Conservation (phyloP, 495 filamentous ascomycete species). For the Durotheca rogersii region DNA sequence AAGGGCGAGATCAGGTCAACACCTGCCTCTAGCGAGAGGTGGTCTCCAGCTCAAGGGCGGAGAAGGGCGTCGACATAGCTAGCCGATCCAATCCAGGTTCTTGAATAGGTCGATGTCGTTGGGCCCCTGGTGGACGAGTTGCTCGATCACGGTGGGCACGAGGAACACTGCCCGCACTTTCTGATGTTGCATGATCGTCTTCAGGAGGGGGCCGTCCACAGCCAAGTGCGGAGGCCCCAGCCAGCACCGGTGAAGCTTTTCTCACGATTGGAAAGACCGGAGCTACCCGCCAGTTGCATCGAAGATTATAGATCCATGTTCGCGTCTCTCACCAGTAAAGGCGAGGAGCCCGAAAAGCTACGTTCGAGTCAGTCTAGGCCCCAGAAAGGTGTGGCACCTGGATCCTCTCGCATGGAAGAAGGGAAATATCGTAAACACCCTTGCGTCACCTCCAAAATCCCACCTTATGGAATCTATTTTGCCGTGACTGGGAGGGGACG, state of each 20-base stretch:
- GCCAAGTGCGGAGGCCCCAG: slow-evolving; percentile 28
- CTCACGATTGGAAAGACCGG: slow-evolving; percentile 17
- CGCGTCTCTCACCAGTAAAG: slow-evolving; percentile 8
- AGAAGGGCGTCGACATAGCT: slow-evolving; percentile 28
- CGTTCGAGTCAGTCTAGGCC: background rate
- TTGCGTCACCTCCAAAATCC: slow-evolving; percentile 7
- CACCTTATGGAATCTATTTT: slow-evolving; percentile 13
- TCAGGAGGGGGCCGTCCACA: slow-evolving; percentile 21
- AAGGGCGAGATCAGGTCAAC: slow-evolving; percentile 21
- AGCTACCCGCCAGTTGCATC: background rate
- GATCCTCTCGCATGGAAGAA: slow-evolving; percentile 18
- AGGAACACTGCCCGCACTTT: slow-evolving; percentile 24
- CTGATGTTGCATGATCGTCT: slow-evolving; percentile 22
- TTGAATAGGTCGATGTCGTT: slow-evolving; percentile 16
- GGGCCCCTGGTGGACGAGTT: slow-evolving; percentile 20
- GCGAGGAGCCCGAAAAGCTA: slow-evolving; percentile 8
- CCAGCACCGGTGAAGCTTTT: slow-evolving; percentile 23
- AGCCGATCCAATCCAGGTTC: slow-evolving; percentile 27
- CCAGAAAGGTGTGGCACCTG: no score
- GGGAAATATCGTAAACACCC: slow-evolving; percentile 10
- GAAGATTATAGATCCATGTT: background rate
- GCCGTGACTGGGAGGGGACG: background rate
- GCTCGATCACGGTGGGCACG: slow-evolving; percentile 32
- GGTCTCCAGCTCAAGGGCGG: slow-evolving; percentile 5
- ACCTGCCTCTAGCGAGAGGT: slow-evolving; percentile 5